phyloP scores from a whole-genome alignment of 108 stramenopile genomes.

The Skeletonema costatum region DNA sequence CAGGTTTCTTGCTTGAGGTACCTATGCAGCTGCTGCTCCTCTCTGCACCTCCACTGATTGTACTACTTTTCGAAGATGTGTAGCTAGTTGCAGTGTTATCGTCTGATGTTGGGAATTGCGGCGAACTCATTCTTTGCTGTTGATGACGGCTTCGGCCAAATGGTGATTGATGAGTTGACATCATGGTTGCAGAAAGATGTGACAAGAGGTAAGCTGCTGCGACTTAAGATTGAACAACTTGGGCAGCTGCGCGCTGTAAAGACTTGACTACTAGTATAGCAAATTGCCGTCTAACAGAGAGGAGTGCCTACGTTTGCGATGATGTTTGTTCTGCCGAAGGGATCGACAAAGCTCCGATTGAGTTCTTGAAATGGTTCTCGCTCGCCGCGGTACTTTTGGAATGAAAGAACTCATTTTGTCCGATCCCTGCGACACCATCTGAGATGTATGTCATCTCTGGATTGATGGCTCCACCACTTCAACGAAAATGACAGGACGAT shows the following conservation, averaged over 20 bases:
- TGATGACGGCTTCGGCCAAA: constrained; percentile 4
- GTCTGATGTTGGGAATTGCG: not conserved
- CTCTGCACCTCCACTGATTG: constrained; percentile 3
- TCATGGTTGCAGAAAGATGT: not conserved
- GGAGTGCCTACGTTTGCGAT: not conserved
- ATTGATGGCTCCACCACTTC: too few relatives aligned
- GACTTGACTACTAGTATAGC: not conserved
- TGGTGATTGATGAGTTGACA: not conserved
- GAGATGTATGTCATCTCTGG: too few relatives aligned
- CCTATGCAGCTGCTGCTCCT: not conserved
- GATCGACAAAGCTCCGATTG: too few relatives aligned
- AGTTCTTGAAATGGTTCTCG: too few relatives aligned
- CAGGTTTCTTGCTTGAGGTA: not conserved
- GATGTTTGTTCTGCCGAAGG: not conserved
- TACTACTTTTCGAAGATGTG: constrained; percentile 11
- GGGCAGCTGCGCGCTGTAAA: not conserved
- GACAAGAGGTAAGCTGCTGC: not conserved
- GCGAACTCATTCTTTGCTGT: not conserved
- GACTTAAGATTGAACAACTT: not conserved
- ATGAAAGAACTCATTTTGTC: too few relatives aligned
- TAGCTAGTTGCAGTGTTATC: not conserved
- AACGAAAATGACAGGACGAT: too few relatives aligned
- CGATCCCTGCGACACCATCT: too few relatives aligned
- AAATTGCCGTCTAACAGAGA: too few relatives aligned
- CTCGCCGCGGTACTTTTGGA: too few relatives aligned